These are phyloP conservation scores for Tillandsia fasciculata DNA, from an alignment of 176 grass and related monocot species.

Conservation along the genomic window DNA sequence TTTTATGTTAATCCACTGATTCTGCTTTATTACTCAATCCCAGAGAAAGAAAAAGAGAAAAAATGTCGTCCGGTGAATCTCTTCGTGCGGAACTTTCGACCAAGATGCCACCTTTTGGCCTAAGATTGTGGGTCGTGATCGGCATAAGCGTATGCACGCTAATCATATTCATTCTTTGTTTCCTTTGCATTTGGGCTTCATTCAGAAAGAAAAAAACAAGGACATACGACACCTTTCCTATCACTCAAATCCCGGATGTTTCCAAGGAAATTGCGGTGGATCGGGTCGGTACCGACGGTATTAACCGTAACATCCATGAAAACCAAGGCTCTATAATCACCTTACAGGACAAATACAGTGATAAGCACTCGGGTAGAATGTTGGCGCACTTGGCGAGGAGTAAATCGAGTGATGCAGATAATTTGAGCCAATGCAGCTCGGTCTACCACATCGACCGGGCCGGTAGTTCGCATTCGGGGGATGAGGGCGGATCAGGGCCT, in stretches of 20 bases:
- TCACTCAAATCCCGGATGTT: constrained; percentile 55
- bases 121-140: constrained; percentile 65
- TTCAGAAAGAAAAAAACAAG: constrained; percentile 37
- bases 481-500: constrained; percentile 47
- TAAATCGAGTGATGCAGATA: constrained; percentile 62
- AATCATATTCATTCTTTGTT: constrained; percentile 42
- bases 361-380: constrained; percentile 42
- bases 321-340: constrained; percentile 23
- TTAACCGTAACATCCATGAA: constrained; percentile 23
- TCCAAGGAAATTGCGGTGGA: constrained; percentile 70
- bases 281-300: constrained; percentile 27
- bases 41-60: constrained; percentile 18
- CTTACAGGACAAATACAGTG: constrained; percentile 26
- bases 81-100: constrained; percentile 37
- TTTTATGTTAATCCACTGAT: constrained; percentile 4
- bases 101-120: constrained; percentile 55
- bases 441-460: constrained; percentile 39
- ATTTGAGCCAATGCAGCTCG: constrained; percentile 65
- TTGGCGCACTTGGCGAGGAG: constrained; percentile 38
- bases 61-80: constrained; percentile 35
- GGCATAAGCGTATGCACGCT: constrained; percentile 42
- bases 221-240: constrained; percentile 32
- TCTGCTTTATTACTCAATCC: neutral
- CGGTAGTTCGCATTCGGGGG: constrained; percentile 42
- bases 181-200: constrained; percentile 53